Percentiles rank a stretch among this genome's conserved stretches.
Evolutionary conservation across 2,329 filamentous ascomycete genomes (phyloP).

Genomic region (Xylariaceae sp.): DNA sequence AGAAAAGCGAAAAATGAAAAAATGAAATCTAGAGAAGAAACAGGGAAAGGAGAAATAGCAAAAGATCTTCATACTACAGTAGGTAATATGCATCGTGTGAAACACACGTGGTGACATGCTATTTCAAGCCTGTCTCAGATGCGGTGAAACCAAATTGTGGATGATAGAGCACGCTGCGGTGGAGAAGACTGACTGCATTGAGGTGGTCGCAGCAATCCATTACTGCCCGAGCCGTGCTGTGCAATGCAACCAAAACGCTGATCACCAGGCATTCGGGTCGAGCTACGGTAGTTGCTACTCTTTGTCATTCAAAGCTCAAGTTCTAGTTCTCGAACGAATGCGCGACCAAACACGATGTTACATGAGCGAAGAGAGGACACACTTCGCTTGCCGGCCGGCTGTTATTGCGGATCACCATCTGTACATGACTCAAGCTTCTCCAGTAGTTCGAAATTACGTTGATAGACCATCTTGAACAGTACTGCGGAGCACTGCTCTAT

Average conservation of each 20-base stretch:
- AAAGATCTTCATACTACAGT: slow-evolving; percentile 4
- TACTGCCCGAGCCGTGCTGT: not conserved
- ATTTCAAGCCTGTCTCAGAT: slow-evolving; percentile 20
- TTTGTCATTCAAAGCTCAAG: not conserved
- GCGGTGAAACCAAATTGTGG: not conserved
- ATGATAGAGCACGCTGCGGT: not conserved
- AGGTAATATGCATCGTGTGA: not conserved
- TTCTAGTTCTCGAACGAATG: too few species aligned
- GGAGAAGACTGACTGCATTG: not conserved
- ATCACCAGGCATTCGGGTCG: not conserved
- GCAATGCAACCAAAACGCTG: not conserved
- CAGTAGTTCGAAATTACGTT: too few species aligned
- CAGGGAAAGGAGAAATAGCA: slow-evolving; percentile 4
- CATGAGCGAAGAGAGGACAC: too few species aligned
- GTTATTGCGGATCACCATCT: too few species aligned
- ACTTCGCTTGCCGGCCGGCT: too few species aligned
- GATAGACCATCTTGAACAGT: too few species aligned
- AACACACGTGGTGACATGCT: slow-evolving; percentile 20
- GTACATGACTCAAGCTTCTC: too few species aligned
- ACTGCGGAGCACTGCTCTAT: too few species aligned
- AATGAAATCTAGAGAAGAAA: not conserved
- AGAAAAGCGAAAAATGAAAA: not conserved
- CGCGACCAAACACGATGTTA: too few species aligned
- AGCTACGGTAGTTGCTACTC: not conserved
- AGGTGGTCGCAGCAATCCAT: not conserved